Evolutionary conservation across 257 asterid species (phyloP).

Genomic region (Rehmannia glutinosa): DNA sequence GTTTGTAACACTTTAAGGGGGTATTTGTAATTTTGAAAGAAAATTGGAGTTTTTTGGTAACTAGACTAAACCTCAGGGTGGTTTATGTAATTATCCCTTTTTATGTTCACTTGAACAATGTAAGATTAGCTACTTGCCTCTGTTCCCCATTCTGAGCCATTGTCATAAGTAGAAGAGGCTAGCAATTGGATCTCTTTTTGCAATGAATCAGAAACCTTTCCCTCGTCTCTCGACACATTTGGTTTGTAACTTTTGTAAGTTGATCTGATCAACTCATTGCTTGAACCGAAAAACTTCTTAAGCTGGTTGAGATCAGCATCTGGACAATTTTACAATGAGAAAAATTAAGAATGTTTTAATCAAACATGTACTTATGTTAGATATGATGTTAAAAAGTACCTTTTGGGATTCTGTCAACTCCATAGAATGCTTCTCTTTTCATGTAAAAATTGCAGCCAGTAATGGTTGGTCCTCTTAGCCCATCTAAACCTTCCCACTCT

Average conservation of each 20-base stretch:
- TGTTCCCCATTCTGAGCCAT: constrained; percentile 45
- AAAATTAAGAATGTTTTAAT: not conserved
- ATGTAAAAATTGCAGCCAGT: constrained; percentile 53
- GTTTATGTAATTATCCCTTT: no score
- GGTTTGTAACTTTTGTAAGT: constrained; percentile 17
- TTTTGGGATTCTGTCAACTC: constrained; percentile 12
- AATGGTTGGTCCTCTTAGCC: constrained; percentile 44
- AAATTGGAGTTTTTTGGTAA: no score
- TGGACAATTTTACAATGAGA: not conserved
- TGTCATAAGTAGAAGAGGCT: constrained; percentile 46
- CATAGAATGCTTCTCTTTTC: constrained; percentile 47
- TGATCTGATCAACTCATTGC: constrained; percentile 44
- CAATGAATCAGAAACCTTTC: constrained; percentile 12
- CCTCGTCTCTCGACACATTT: not conserved
- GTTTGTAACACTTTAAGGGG: no score
- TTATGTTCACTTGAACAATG: no score
- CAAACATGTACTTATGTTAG: no score
- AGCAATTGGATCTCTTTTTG: constrained; percentile 24
- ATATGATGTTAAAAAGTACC: constrained; percentile 14
- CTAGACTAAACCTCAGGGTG: no score
- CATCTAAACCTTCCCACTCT: constrained; percentile 45
- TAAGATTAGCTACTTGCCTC: constrained; percentile 30
- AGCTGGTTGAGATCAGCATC: constrained; percentile 35
- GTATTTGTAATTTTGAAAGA: no score
- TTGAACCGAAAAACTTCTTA: constrained; percentile 42